Evolutionary conservation across 345 rosid species (phyloP), one percentile per base, ranked within the genome.

Genomic region (Eucalyptus pauciflora): DNA sequence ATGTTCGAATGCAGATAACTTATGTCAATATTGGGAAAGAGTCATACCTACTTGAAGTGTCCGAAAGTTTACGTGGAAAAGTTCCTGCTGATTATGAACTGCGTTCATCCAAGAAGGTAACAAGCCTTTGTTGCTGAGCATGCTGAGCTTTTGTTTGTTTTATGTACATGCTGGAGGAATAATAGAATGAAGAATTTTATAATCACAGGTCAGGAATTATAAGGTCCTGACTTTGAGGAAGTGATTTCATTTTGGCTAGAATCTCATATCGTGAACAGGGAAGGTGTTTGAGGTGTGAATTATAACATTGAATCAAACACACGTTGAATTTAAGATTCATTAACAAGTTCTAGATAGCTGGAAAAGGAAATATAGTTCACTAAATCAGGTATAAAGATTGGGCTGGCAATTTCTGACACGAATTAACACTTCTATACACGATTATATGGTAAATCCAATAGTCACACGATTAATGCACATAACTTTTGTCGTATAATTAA

Each of bases 11-110:
- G 64, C 94, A 98, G 99, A 93, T 98, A 87, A 91, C 90, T 45
- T 98, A 97, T 92, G 99, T 97, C 87, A 94, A 97, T n/a, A 94
- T 98, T 93, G 99, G 99, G 60, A 98, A 98, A 91, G 99, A 98
- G 10, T 91, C 92, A 50, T 96, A 98, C 91, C 94, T 98, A 49
- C 92, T 96, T 92, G 99, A 98, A 94, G 95, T 98, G 90, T 97
- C 98, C 31, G 99, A 97, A 89, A 94, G 94, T 91, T 91, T 98
- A 92, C 91, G 93, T 29, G 96, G 95, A 85, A 94, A 91, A 89
- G 92, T 98, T 93, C 97, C 99, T 90, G 94, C 86, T 37, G 97
- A 95, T 91, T 98, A 97, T 92, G 99, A 98, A 93, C 88, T 96
- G 87, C 96, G 98, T 87, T 97, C 99, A 91, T 98, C 99, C 62